Percentiles rank a stretch among this genome's conserved stretches.
phyloP scores from a whole-genome alignment of 2,329 filamentous ascomycete genomes.

The Teratosphaeria epicoccoides region DNA sequence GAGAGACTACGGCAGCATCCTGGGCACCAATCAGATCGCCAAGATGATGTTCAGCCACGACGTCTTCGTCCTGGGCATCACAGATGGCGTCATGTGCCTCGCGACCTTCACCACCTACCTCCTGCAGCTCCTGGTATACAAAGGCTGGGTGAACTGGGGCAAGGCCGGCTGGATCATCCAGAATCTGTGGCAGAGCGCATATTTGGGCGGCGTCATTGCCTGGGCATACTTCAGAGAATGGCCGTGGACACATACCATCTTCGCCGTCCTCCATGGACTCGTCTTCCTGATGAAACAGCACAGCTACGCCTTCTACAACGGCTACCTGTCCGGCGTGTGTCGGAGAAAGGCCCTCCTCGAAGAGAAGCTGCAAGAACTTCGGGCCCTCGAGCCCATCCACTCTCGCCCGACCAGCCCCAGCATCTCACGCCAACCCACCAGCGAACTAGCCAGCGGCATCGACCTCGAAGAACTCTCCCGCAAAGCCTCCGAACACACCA shows the following conservation, averaged over 20 bases:
- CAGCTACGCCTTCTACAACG: slow-evolving; percentile 69
- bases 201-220: slow-evolving; percentile 51
- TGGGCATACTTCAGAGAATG: slow-evolving; percentile 62
- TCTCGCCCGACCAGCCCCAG: slow-evolving; percentile 27
- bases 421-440: slow-evolving; percentile 1
- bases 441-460: slow-evolving; percentile 9
- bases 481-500: background rate
- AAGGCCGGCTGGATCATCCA: slow-evolving; percentile 62
- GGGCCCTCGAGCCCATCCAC: slow-evolving; percentile 38
- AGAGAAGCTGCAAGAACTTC: slow-evolving; percentile 47
- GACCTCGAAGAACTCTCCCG: slow-evolving; percentile 9
- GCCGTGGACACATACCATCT: slow-evolving; percentile 76
- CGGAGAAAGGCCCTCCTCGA: slow-evolving; percentile 36
- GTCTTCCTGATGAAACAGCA: slow-evolving; percentile 79
- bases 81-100: slow-evolving; percentile 59
- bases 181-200: slow-evolving; percentile 60
- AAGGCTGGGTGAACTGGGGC: slow-evolving; percentile 57
- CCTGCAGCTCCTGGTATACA: slow-evolving; percentile 51
- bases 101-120: slow-evolving; percentile 55
- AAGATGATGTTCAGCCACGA: slow-evolving; percentile 54
- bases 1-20: slow-evolving; percentile 53
- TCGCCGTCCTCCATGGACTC: slow-evolving; percentile 62
- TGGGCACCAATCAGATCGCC: slow-evolving; percentile 64
- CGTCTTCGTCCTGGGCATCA: slow-evolving; percentile 42
- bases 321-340: slow-evolving; percentile 51